phyloP scores from a whole-genome alignment of 805 yeast genomes.

The Isabelozyma pseudorhagii region DNA sequence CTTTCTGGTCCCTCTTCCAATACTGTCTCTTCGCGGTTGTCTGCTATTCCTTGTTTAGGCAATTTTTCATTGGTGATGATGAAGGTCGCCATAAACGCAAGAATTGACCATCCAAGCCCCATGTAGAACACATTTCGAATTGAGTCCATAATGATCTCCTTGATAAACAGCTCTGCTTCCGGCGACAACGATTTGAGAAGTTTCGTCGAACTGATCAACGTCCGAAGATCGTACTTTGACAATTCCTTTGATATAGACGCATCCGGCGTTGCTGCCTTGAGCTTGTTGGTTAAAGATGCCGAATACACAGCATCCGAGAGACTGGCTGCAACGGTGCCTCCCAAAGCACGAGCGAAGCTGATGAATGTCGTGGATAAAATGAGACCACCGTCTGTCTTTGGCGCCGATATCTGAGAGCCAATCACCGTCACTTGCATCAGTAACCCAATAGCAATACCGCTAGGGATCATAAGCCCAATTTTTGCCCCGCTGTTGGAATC shows the following conservation, averaged over 20 bases:
- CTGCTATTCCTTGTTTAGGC: neutral
- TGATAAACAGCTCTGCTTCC: slow-evolving; percentile 11
- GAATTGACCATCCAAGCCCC: slow-evolving; percentile 32
- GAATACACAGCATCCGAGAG: slow-evolving; percentile 42
- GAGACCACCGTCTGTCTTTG: slow-evolving; percentile 48
- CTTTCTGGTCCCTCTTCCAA: neutral
- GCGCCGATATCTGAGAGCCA: slow-evolving; percentile 47
- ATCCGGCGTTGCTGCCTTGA: slow-evolving; percentile 2
- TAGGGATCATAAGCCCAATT: slow-evolving; percentile 44
- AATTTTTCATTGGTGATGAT: slow-evolving; percentile 7
- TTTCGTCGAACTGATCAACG: slow-evolving; percentile 12
- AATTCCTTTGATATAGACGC: slow-evolving; percentile 16
- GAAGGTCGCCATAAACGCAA: slow-evolving; percentile 12
- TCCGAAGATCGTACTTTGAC: slow-evolving; percentile 8
- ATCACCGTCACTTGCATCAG: slow-evolving; percentile 44
- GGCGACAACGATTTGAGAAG: slow-evolving; percentile 10
- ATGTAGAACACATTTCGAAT: slow-evolving; percentile 40
- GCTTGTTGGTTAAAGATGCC: slow-evolving; percentile 14
- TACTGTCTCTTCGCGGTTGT: too few species aligned
- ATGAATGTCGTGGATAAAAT: slow-evolving; percentile 47
- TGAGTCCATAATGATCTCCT: slow-evolving; percentile 26
- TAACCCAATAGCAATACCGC: slow-evolving; percentile 49
- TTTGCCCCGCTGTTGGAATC: slow-evolving; percentile 32
- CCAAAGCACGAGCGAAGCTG: slow-evolving; percentile 43
- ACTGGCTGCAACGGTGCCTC: slow-evolving; percentile 43